Percentiles rank a stretch among this genome's conserved stretches.
phyloP scores from a whole-genome alignment of 2,329 filamentous ascomycete species.

The Penicillium decumbens region DNA sequence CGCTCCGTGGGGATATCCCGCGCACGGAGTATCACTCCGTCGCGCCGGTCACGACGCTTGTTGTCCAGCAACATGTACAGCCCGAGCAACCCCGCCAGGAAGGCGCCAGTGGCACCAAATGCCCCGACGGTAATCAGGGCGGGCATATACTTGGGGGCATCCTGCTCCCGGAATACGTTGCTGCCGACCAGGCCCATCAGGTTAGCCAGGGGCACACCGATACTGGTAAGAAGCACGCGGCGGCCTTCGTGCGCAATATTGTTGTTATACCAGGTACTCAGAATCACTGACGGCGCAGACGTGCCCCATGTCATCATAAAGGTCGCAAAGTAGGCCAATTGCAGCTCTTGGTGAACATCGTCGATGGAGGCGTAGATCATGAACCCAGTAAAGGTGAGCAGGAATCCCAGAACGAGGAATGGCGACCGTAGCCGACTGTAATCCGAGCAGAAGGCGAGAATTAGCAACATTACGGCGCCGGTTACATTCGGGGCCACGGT shows the following conservation, averaged over 20 bases:
- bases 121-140: conserved; percentile 56
- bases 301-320: conserved; percentile 85
- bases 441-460: conserved; percentile 69
- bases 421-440: conserved; percentile 63
- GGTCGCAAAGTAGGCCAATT: conserved; percentile 67
- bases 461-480: conserved; percentile 66
- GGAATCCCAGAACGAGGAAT: conserved; percentile 68
- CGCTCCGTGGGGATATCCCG: conserved; percentile 55
- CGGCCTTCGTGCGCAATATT: conserved; percentile 73
- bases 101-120: conserved; percentile 54
- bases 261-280: conserved; percentile 71
- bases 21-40: conserved; percentile 54
- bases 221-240: conserved; percentile 64
- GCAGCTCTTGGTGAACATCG: conserved; percentile 56
- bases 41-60: conserved; percentile 52
- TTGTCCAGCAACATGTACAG: conserved; percentile 64
- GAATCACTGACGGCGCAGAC: conserved; percentile 66
- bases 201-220: conserved; percentile 71
- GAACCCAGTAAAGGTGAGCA: conserved; percentile 71
- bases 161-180: conserved; percentile 62
- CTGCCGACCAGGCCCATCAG: conserved; percentile 67
- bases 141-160: conserved; percentile 63
- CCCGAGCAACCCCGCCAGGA: conserved; percentile 55
- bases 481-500: conserved; percentile 75
- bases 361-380: conserved; percentile 70